Evolutionary conservation across 164 flowering plant species (phyloP), one percentile per base, ranked within the genome.

Genomic region (Aristolochia fimbriata): DNA sequence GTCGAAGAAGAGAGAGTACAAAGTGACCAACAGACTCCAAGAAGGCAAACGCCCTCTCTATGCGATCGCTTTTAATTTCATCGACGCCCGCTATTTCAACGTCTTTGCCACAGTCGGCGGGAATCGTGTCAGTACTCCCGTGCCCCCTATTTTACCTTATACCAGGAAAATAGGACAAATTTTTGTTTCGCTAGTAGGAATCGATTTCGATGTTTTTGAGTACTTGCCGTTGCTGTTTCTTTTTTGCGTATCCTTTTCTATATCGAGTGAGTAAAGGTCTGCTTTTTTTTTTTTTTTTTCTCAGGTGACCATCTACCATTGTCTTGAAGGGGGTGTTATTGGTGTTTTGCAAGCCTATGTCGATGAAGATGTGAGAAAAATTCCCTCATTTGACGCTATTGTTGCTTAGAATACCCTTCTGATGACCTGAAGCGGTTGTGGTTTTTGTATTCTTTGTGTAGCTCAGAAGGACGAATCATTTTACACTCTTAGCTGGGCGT

Each of bases 391-490:
- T 19, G 24, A 22, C 27, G 7, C 22, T 19, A 22, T 53, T 8
- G 22, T 53, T 53, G 15, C 25, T 14, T 53, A 1, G 8, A 19
- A 3, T 14, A 12, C 41, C 3, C 50, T 68, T 48, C 31, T 46
- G 43, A 37, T 37, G 43, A 37, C 43, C 43, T 37, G 43, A 37
- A 65, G 21, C 62, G 51, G 22, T 15, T 58, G 31, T 61, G 65
- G 52, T 31, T 61, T n/a, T 71, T 74, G 61, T 65, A 69, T 73
- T 62, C 82, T 56, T 52, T 71, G 57, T 58, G 31, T 86, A 69
- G 77, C 78, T 78, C 92, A 92, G 97, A 90, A 93, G 84, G 99
- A 93, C 50, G 99, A 93, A 72, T 88, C 96, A 2, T 93, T 93
- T 68, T 93, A 90, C 73, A 93, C 99, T 48, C 80, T 88, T 33